Conservation (phyloP, 2,329 filamentous ascomycete species). For the Beauveria caledonica region DNA sequence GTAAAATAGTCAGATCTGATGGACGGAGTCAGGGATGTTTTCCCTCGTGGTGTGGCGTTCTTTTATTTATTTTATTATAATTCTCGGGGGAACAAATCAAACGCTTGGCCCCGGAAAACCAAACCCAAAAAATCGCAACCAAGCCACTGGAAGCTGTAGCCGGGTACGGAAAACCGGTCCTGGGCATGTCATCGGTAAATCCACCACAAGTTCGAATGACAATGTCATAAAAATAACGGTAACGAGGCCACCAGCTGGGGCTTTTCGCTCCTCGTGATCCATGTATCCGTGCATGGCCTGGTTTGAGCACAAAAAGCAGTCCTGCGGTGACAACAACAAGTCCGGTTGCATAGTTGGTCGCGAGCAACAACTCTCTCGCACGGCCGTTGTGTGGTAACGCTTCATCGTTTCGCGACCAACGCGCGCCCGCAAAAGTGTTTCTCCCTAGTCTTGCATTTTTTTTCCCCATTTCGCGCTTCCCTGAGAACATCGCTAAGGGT, state of each 20-base stretch:
- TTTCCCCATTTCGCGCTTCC: no score
- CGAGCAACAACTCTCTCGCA: no score
- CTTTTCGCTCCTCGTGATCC: neutral
- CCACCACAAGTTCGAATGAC: neutral
- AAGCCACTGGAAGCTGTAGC: constrained; percentile 4
- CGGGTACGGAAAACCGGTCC: neutral
- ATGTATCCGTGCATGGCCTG: neutral
- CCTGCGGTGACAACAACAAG: neutral
- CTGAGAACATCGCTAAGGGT: no score
- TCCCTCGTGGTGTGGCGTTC: constrained; percentile 5
- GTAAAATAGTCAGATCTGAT: constrained; percentile 2
- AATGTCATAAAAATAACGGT: neutral
- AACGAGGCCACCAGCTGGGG: neutral
- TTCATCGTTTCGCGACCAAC: no score
- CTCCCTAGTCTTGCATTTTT: no score
- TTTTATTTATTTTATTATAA: neutral
- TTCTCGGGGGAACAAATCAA: neutral
- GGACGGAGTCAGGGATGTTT: constrained; percentile 6
- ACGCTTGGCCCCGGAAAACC: neutral
- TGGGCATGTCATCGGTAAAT: neutral
- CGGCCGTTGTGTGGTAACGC: no score
- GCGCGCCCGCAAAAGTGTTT: no score
- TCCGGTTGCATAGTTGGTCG: neutral
- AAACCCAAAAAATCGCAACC: no score
- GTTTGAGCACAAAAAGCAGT: neutral